phyloP scores from a whole-genome alignment of 2,329 filamentous ascomycete species.

The Phyllosticta citrichinensis region DNA sequence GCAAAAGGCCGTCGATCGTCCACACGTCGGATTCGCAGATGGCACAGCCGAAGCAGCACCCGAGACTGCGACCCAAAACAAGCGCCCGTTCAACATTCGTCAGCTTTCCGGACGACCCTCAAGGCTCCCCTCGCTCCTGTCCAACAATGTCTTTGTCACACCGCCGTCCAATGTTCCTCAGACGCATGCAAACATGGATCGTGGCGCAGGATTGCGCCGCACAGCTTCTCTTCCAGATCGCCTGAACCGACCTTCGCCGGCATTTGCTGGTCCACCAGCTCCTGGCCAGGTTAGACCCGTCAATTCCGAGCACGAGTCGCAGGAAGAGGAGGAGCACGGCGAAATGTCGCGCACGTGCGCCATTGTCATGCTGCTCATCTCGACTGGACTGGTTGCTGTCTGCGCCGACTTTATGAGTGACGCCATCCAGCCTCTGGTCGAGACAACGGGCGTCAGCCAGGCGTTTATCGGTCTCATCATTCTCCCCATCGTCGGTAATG shows the following conservation, averaged over 20 bases:
- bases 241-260: constrained; percentile 16
- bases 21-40: constrained; percentile 51
- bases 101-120: constrained; percentile 39
- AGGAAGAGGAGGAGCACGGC: constrained; percentile 23
- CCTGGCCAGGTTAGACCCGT: neutral
- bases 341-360: constrained; percentile 49
- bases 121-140: constrained; percentile 51
- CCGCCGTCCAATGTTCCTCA: constrained; percentile 25
- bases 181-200: constrained; percentile 22
- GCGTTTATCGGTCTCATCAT: constrained; percentile 74
- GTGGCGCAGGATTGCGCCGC: constrained; percentile 25
- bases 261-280: neutral
- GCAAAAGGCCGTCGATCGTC: neutral
- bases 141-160: constrained; percentile 55
- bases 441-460: constrained; percentile 50
- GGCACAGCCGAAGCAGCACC: constrained; percentile 13
- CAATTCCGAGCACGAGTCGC: neutral
- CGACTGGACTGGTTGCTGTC: constrained; percentile 49
- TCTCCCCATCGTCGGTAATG: constrained; percentile 73
- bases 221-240: constrained; percentile 27
- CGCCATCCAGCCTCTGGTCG: constrained; percentile 59
- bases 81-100: constrained; percentile 39
- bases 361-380: constrained; percentile 44
- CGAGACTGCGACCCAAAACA: constrained; percentile 5
- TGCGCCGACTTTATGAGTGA: constrained; percentile 65